A percentile compares a stretch with the other conserved stretches of the same genome.
phyloP scores from a whole-genome alignment of 2,329 filamentous ascomycete genomes.

The Ophiocordyceps sinensis region DNA sequence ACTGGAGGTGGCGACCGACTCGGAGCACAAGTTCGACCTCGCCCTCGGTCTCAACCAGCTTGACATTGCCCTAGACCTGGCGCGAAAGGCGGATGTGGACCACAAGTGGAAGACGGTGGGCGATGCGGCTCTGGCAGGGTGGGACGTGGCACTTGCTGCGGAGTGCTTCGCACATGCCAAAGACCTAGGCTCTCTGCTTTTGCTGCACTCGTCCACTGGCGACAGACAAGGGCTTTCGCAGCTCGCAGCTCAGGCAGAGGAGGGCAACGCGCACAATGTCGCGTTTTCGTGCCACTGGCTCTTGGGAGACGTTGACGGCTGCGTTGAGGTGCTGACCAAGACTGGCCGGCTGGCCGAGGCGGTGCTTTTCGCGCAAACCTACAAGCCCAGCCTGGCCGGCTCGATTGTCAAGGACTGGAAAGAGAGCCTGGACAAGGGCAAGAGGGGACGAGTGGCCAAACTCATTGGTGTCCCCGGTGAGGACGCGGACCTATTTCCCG shows the following conservation, averaged over 20 bases:
- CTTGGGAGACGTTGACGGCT: constrained; percentile 66
- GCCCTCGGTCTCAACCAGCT: constrained; percentile 72
- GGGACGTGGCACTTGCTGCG: constrained; percentile 78
- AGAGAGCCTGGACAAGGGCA: constrained; percentile 62
- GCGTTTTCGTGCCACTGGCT: constrained; percentile 88
- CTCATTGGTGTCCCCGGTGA: constrained; percentile 69
- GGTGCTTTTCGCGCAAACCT: constrained; percentile 86
- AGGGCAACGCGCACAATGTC: constrained; percentile 74
- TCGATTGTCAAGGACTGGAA: constrained; percentile 69
- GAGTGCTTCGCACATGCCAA: constrained; percentile 89
- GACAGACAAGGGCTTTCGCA: constrained; percentile 59
- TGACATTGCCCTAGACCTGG: constrained; percentile 72
- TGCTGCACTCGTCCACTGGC: constrained; percentile 76
- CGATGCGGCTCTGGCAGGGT: constrained; percentile 72
- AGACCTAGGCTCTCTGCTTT: constrained; percentile 75
- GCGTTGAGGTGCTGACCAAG: constrained; percentile 62
- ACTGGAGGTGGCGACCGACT: constrained; percentile 83
- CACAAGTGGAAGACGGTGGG: constrained; percentile 98
- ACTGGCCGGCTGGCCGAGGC: constrained; percentile 76
- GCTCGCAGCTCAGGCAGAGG: constrained; percentile 61
- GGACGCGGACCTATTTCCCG: constrained; percentile 81
- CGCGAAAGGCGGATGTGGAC: constrained; percentile 70
- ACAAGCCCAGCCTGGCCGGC: constrained; percentile 66
- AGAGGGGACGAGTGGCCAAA: constrained; percentile 74
- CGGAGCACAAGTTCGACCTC: constrained; percentile 93